Conservation (phyloP, 768 basidiomycete genomes). For the Phanerochaete carnosa region DNA sequence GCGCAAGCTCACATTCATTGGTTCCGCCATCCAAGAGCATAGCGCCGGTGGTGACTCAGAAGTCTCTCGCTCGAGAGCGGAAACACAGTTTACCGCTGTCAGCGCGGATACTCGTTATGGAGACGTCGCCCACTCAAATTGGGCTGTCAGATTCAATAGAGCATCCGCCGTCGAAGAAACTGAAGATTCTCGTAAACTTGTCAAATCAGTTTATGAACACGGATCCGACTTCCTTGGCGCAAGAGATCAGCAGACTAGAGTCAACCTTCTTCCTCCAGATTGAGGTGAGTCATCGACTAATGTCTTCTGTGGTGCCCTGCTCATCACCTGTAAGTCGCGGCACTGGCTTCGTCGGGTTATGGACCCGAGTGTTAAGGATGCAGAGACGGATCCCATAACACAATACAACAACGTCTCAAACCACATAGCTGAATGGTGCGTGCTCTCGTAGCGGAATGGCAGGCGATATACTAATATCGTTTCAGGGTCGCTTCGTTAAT, state of each 20-base stretch:
- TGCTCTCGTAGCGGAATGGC: slow-evolving; percentile 1
- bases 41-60: slow-evolving; percentile 15
- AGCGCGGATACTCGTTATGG: slow-evolving; percentile 38
- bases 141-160: slow-evolving; percentile 29
- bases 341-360: slow-evolving; percentile 84
- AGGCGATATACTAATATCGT: neutral
- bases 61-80: slow-evolving; percentile 46
- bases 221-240: slow-evolving; percentile 69
- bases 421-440: slow-evolving; percentile 80
- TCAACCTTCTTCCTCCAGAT: slow-evolving; percentile 70
- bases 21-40: neutral
- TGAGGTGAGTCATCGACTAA: slow-evolving; percentile 45
- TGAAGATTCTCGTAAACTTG: slow-evolving; percentile 60
- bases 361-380: slow-evolving; percentile 61
- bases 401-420: slow-evolving; percentile 76
- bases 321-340: slow-evolving; percentile 54
- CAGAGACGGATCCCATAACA: slow-evolving; percentile 65
- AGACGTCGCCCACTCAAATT: slow-evolving; percentile 18
- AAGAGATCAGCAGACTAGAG: slow-evolving; percentile 80
- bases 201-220: slow-evolving; percentile 53
- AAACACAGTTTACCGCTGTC: slow-evolving; percentile 65
- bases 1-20: neutral
- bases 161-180: slow-evolving; percentile 48
- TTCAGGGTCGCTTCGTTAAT: slow-evolving; percentile 88
- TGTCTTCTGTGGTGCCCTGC: slow-evolving; percentile 6